Evolutionary conservation across 1,139 yeast species (phyloP).

Genomic region (Debaryomycetaceae sp.): DNA sequence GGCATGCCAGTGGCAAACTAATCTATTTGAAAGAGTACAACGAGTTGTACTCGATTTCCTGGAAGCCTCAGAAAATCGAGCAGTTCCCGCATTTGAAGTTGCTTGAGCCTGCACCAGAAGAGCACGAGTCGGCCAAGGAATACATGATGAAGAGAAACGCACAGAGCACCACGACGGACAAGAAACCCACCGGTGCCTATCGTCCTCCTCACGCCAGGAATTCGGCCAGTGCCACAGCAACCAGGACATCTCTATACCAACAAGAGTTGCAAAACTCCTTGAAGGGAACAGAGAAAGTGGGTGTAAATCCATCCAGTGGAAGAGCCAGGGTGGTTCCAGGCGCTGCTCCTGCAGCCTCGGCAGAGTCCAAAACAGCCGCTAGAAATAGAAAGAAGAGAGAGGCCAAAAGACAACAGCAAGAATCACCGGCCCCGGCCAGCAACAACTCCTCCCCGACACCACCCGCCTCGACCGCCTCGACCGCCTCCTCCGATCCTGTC

Average conservation of each 20-base stretch:
- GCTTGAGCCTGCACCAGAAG: slow-evolving; percentile 56
- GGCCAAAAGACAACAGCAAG: slow-evolving; percentile 47
- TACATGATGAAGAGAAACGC: slow-evolving; percentile 45
- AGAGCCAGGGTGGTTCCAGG: slow-evolving; percentile 40
- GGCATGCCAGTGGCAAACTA: slow-evolving; percentile 88
- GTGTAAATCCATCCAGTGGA: slow-evolving; percentile 19
- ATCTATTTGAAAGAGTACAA: slow-evolving; percentile 73
- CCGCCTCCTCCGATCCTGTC: slow-evolving; percentile 16
- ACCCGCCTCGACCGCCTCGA: slow-evolving; percentile 10
- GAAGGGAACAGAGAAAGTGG: slow-evolving; percentile 21
- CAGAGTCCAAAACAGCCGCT: slow-evolving; percentile 61
- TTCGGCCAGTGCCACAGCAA: slow-evolving; percentile 28
- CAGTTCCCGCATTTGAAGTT: slow-evolving; percentile 58
- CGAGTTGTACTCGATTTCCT: slow-evolving; percentile 76
- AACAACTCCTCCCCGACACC: slow-evolving; percentile 5
- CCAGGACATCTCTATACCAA: slow-evolving; percentile 52
- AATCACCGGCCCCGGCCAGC: slow-evolving; percentile 11
- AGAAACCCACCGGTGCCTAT: slow-evolving; percentile 79
- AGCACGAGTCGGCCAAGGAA: slow-evolving; percentile 67
- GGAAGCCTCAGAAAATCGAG: slow-evolving; percentile 76
- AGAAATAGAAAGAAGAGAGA: slow-evolving; percentile 81
- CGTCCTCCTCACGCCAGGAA: slow-evolving; percentile 94
- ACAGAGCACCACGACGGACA: slow-evolving; percentile 34
- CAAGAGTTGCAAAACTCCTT: slow-evolving; percentile 43
- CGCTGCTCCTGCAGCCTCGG: slow-evolving; percentile 37